phyloP scores from a whole-genome alignment of 371 early-diverging fungal species.

The Encephalitozoon cuniculi region DNA sequence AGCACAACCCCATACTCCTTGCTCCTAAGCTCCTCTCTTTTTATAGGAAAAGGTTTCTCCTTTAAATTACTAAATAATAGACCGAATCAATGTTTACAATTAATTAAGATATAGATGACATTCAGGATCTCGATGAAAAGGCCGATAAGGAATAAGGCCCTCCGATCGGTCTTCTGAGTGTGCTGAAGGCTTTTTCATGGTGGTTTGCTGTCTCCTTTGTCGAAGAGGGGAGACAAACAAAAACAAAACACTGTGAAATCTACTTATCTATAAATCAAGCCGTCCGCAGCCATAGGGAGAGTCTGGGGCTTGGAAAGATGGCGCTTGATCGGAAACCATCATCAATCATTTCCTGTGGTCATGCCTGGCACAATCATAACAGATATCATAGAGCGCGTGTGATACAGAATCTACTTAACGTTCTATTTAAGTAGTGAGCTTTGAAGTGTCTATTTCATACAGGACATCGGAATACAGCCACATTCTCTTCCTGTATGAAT shows the following conservation, averaged over 20 bases:
- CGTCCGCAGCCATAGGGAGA: too few relatives aligned
- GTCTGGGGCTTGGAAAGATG: too few relatives aligned
- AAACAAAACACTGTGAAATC: neutral
- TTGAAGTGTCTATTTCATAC: neutral
- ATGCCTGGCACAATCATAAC: too few relatives aligned
- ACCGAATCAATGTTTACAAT: slow-evolving; percentile 1
- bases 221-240: neutral
- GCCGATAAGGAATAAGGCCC: neutral
- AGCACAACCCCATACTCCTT: slow-evolving; percentile 2
- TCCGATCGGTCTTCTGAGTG: neutral
- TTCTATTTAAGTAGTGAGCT: neutral
- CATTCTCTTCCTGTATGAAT: neutral
- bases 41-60: neutral
- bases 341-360: too few relatives aligned
- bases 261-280: neutral
- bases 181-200: neutral
- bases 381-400: too few relatives aligned
- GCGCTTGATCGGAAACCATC: too few relatives aligned
- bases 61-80: slow-evolving; percentile 9
- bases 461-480: neutral
- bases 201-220: neutral
- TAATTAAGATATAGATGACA: slow-evolving; percentile 10
- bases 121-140: neutral
- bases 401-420: neutral
- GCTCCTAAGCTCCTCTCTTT: neutral